These are phyloP conservation scores for Penicillium dipodomyicola DNA, from an alignment of 495 filamentous ascomycete species.

Conservation along the genomic window DNA sequence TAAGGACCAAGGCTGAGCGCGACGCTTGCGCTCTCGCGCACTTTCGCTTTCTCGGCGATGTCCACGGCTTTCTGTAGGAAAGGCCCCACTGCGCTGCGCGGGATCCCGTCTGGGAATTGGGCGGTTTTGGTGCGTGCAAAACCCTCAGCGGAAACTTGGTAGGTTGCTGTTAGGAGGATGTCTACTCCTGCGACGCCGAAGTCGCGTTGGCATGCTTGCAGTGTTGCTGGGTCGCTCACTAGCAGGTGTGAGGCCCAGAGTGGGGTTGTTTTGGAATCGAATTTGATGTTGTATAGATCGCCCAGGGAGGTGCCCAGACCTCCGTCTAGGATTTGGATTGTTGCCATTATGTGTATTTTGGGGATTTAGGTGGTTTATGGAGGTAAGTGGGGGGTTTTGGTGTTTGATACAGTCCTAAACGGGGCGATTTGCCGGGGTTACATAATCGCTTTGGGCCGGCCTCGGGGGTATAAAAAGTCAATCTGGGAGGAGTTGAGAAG, in stretches of 20 bases:
- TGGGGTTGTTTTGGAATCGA: conserved; percentile 47
- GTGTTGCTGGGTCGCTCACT: conserved; percentile 45
- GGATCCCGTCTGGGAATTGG: conserved; percentile 25
- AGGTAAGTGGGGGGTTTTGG: conserved; percentile 12
- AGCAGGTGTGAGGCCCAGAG: conserved; percentile 67
- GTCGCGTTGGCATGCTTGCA: conserved; percentile 50
- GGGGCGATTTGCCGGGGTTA: conserved; percentile 5
- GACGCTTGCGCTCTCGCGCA: conserved; percentile 21
- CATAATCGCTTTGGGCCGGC: conserved; percentile 22
- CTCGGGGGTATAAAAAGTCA: not conserved
- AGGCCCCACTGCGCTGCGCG: conserved; percentile 20
- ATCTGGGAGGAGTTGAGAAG: not conserved
- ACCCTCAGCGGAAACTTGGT: conserved; percentile 57
- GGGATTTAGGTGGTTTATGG: not conserved
- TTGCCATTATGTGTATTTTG: conserved; percentile 17
- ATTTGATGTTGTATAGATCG: conserved; percentile 48
- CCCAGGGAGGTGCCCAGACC: conserved; percentile 66
- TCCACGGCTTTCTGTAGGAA: conserved; percentile 31
- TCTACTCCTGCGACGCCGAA: conserved; percentile 56
- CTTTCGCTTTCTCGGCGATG: conserved; percentile 32
- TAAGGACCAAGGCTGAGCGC: conserved; percentile 63
- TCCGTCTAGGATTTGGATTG: conserved; percentile 58
- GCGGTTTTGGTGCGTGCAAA: conserved; percentile 43
- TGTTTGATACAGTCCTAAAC: not conserved
- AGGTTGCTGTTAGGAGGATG: conserved; percentile 62